phyloP scores from a whole-genome alignment of 805 yeast species.

The Yamadazyma ubonensis region DNA sequence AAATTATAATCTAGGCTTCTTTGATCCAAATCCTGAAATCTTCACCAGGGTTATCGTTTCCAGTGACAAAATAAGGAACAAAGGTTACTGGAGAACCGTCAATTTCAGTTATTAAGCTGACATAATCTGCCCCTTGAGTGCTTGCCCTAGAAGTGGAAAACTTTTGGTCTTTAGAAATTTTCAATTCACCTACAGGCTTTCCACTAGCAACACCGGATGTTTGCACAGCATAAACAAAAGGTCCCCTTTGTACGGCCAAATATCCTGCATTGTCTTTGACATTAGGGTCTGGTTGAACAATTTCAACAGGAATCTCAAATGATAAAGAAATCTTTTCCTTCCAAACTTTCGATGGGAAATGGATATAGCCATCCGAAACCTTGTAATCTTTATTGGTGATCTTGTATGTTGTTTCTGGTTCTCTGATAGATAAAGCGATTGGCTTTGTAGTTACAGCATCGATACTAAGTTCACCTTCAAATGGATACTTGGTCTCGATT shows the following conservation, averaged over 20 bases:
- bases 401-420: conserved; percentile 11
- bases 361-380: conserved; percentile 15
- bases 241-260: conserved; percentile 21
- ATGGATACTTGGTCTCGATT: conserved; percentile 16
- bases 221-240: conserved; percentile 20
- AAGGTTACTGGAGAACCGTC: conserved; percentile 11
- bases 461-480: conserved; percentile 13
- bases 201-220: conserved; percentile 13
- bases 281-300: conserved; percentile 17
- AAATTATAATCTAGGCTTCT: neutral
- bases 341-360: conserved; percentile 10
- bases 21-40: conserved; percentile 20
- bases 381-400: conserved; percentile 3
- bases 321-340: conserved; percentile 6
- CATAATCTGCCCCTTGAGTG: conserved; percentile 11
- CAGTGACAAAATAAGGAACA: conserved; percentile 21
- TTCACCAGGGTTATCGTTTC: conserved; percentile 21
- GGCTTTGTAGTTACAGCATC: conserved; percentile 9
- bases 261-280: conserved; percentile 18
- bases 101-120: conserved; percentile 11
- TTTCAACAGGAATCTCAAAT: conserved; percentile 15
- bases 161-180: conserved; percentile 8
- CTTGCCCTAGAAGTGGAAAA: conserved; percentile 7
- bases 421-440: conserved; percentile 15
- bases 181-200: conserved; percentile 12